Percentiles rank a stretch among this genome's conserved stretches.
Evolutionary conservation across 768 basidiomycete genomes (phyloP).

Genomic region (Termitomyces sp.): DNA sequence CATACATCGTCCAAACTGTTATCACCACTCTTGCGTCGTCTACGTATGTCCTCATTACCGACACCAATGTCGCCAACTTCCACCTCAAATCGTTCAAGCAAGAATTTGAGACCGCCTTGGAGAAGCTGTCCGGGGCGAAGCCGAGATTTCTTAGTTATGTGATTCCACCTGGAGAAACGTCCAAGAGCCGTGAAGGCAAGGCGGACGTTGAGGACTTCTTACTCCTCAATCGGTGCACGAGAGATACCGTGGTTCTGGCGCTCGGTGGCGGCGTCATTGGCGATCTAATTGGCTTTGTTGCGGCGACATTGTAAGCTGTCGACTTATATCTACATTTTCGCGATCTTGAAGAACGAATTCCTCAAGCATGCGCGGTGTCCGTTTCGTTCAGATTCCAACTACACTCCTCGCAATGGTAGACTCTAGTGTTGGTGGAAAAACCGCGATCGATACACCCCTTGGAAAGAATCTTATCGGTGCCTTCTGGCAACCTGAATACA

Average conservation of each 20-base stretch:
- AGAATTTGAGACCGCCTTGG: constrained; percentile 54
- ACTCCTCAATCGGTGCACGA: constrained; percentile 80
- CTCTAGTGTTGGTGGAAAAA: constrained; percentile 96
- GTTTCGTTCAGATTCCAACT: constrained; percentile 94
- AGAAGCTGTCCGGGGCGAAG: constrained; percentile 22
- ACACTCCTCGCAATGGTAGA: constrained; percentile 98
- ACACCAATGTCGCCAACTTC: constrained; percentile 81
- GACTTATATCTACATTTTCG: neutral
- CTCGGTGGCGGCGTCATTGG: constrained; percentile 98
- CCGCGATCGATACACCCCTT: constrained; percentile 97
- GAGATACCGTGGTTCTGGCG: constrained; percentile 91
- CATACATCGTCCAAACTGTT: constrained; percentile 79
- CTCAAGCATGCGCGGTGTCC: constrained; percentile 91
- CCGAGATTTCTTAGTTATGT: constrained; percentile 75
- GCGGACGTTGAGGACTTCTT: constrained; percentile 93
- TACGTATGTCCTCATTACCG: constrained; percentile 89
- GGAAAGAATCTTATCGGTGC: constrained; percentile 99
- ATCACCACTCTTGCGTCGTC: constrained; percentile 69
- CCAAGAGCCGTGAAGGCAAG: constrained; percentile 89
- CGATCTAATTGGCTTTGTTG: constrained; percentile 94
- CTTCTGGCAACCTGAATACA: constrained; percentile 97
- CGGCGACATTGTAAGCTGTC: constrained; percentile 86
- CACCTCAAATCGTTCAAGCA: constrained; percentile 67
- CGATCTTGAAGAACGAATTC: constrained; percentile 5
- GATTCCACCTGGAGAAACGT: constrained; percentile 88